phyloP scores from a whole-genome alignment of 345 rosid species.

The Erysimum cheiranthoides region DNA sequence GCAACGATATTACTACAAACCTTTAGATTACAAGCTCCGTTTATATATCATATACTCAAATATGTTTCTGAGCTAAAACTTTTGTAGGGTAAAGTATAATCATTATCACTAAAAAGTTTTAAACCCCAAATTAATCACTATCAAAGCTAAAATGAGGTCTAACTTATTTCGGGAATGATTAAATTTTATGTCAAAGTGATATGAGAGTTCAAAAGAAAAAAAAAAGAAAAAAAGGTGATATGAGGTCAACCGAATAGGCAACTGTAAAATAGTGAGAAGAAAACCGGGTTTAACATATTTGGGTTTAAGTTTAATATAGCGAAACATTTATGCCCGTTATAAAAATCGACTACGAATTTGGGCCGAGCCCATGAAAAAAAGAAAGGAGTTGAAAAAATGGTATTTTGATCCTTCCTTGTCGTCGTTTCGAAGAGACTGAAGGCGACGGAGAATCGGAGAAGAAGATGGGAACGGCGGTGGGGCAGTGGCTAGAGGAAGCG shows the following conservation, averaged over 20 bases:
- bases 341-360: neutral
- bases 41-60: no score
- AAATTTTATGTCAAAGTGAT: no score
- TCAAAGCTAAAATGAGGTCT: no score
- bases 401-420: neutral
- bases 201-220: no score
- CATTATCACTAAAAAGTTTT: no score
- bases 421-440: slow-evolving; percentile 19
- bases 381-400: neutral
- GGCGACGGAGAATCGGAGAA: slow-evolving; percentile 20
- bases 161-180: no score
- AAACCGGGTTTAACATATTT: neutral
- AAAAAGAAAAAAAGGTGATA: no score
- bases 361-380: neutral
- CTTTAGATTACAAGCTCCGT: neutral
- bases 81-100: no score
- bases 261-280: no score
- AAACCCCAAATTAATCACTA: no score
- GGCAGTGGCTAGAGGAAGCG: slow-evolving; percentile 83
- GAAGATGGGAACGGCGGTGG: slow-evolving; percentile 67
- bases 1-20: neutral
- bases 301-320: neutral
- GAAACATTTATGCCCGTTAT: neutral
- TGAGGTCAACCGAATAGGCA: no score
- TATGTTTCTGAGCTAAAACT: no score